Evolutionary conservation across 257 asterid species (phyloP).

Genomic region (Misopates orontium): DNA sequence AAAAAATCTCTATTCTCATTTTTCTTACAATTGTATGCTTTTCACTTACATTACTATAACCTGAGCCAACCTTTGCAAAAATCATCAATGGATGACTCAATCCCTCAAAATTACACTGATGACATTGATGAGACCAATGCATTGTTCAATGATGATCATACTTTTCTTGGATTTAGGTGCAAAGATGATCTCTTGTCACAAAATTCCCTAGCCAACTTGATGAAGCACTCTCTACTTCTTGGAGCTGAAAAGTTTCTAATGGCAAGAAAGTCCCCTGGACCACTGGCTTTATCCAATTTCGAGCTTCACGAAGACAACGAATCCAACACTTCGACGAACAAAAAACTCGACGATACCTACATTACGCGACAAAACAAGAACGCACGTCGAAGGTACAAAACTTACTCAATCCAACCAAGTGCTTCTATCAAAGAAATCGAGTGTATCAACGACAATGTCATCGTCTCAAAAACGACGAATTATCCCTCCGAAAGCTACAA

Average conservation of each 20-base stretch:
- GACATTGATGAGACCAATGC: slow-evolving; percentile 28
- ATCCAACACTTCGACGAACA: neutral
- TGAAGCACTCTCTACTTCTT: slow-evolving; percentile 33
- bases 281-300: slow-evolving; percentile 13
- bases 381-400: slow-evolving; percentile 20
- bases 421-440: slow-evolving; percentile 12
- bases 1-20: slow-evolving; percentile 19
- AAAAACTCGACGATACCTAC: slow-evolving; percentile 18
- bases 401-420: too few species aligned
- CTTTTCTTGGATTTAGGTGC: slow-evolving; percentile 20
- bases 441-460: slow-evolving; percentile 12
- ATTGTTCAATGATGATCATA: slow-evolving; percentile 11
- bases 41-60: neutral
- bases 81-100: slow-evolving; percentile 47
- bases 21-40: neutral
- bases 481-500: slow-evolving; percentile 19
- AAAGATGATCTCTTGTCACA: slow-evolving; percentile 16
- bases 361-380: slow-evolving; percentile 13
- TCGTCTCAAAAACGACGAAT: slow-evolving; percentile 15
- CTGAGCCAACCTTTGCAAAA: slow-evolving; percentile 15
- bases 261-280: slow-evolving; percentile 33
- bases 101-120: slow-evolving; percentile 14
- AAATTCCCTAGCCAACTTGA: slow-evolving; percentile 24
- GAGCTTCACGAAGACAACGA: slow-evolving; percentile 12
- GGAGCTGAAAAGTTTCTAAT: slow-evolving; percentile 57